Percentiles rank a stretch among this genome's conserved stretches.
These are phyloP conservation scores for Saussurea involucrata DNA, from an alignment of 129 eudicot species.

Conservation along the genomic window DNA sequence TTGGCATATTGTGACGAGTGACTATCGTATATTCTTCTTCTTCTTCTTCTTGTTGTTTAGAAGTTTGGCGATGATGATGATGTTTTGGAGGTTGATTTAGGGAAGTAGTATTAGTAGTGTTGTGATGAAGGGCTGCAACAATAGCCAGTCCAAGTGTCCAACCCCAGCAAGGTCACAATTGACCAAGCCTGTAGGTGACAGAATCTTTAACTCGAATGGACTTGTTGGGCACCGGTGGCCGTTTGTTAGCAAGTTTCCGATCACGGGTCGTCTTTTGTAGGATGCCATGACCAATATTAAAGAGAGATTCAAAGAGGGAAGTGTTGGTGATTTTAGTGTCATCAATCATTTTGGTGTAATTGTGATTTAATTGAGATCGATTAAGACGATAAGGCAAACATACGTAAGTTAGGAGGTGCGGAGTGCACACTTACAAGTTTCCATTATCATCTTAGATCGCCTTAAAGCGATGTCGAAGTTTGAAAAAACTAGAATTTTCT, in stretches of 20 bases:
- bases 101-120: background rate
- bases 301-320: background rate
- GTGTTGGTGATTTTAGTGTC: too few species aligned
- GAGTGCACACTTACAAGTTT: too few species aligned
- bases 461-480: too few species aligned
- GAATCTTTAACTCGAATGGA: background rate
- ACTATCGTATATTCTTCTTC: too few species aligned
- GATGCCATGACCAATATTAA: background rate
- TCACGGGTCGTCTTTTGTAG: background rate
- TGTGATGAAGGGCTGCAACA: background rate
- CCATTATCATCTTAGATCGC: too few species aligned
- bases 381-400: too few species aligned
- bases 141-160: background rate
- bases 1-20: too few species aligned
- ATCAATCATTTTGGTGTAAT: too few species aligned
- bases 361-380: too few species aligned
- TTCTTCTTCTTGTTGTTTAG: too few species aligned
- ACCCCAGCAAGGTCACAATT: background rate
- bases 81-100: background rate
- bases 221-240: background rate
- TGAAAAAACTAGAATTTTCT: too few species aligned
- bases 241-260: background rate
- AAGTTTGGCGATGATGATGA: background rate
- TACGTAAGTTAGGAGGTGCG: too few species aligned
- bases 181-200: background rate